These are phyloP conservation scores for Soucietia sequanensis DNA, from an alignment of 805 yeast species.

Conservation along the genomic window DNA sequence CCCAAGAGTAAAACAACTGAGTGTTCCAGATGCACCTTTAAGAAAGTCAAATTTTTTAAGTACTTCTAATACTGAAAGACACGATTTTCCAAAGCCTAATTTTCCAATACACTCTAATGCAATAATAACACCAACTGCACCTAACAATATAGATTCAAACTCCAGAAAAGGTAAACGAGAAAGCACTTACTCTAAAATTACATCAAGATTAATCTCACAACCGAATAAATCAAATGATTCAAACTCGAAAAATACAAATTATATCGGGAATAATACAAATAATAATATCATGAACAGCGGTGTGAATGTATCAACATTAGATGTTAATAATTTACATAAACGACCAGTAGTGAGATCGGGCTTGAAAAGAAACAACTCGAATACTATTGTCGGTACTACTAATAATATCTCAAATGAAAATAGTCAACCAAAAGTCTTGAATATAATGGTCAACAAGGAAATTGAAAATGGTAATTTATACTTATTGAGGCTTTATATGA, in stretches of 20 bases:
- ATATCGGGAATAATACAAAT: conserved; percentile 2
- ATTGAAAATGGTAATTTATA: conserved; percentile 38
- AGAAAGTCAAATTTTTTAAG: conserved; percentile 19
- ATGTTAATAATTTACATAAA: conserved; percentile 3
- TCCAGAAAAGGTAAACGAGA: conserved; percentile 25
- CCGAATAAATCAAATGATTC: conserved; percentile 18
- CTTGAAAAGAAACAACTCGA: conserved; percentile 22
- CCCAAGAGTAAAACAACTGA: conserved; percentile 21
- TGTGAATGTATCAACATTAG: not conserved
- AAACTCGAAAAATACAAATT: conserved; percentile 2
- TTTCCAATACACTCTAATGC: conserved; percentile 14
- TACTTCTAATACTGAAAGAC: conserved; percentile 9
- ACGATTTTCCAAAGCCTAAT: conserved; percentile 32
- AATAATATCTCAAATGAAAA: conserved; percentile 7
- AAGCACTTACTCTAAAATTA: conserved; percentile 43
- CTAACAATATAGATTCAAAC: conserved; percentile 8
- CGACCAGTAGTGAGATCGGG: conserved; percentile 9
- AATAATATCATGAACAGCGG: conserved; percentile 2
- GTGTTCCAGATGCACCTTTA: conserved; percentile 38
- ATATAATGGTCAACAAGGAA: conserved; percentile 16
- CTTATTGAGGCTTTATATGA: conserved; percentile 46
- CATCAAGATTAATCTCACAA: conserved; percentile 47
- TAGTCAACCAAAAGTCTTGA: conserved; percentile 11
- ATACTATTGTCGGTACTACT: conserved; percentile 11
- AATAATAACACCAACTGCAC: not conserved